These are phyloP conservation scores for Hyphopichia khmerensis DNA, from an alignment of 1,139 yeast species.

Conservation along the genomic window DNA sequence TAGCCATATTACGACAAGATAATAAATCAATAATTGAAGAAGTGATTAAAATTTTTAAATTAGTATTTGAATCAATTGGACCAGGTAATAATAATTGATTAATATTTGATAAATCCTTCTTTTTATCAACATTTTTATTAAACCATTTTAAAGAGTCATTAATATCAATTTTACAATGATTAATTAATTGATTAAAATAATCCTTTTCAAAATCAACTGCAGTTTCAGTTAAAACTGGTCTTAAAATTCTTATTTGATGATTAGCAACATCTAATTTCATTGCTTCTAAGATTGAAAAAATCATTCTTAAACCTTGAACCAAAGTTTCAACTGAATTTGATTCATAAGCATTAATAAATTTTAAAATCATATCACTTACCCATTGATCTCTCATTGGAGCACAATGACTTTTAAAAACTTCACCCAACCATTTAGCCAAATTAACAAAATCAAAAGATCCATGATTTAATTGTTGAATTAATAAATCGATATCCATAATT, in stretches of 20 bases:
- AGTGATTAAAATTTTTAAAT: conserved; percentile 39
- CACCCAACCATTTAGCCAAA: conserved; percentile 69
- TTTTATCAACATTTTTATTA: conserved; percentile 35
- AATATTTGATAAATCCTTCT: conserved; percentile 2
- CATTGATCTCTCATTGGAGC: conserved; percentile 95
- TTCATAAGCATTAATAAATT: conserved; percentile 63
- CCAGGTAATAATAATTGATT: background rate
- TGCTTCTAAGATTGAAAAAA: conserved; percentile 87
- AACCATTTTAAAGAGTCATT: conserved; percentile 74
- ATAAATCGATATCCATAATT: conserved; percentile 73
- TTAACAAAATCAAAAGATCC: conserved; percentile 68
- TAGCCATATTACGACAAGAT: conserved; percentile 77
- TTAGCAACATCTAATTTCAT: conserved; percentile 96
- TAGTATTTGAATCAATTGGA: conserved; percentile 6
- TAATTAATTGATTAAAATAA: conserved; percentile 71
- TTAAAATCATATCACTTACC: conserved; percentile 81
- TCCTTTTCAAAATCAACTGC: conserved; percentile 92
- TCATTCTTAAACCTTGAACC: conserved; percentile 75
- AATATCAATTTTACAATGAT: conserved; percentile 65
- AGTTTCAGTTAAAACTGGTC: conserved; percentile 83
- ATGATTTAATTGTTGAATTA: conserved; percentile 72
- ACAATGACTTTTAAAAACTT: conserved; percentile 77
- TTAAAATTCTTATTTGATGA: conserved; percentile 82
- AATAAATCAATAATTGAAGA: conserved; percentile 59
- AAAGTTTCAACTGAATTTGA: conserved; percentile 53